Percentiles rank a stretch among this genome's conserved stretches.
Evolutionary conservation across 768 basidiomycete species (phyloP).

Genomic region (Polyporus arcularius): DNA sequence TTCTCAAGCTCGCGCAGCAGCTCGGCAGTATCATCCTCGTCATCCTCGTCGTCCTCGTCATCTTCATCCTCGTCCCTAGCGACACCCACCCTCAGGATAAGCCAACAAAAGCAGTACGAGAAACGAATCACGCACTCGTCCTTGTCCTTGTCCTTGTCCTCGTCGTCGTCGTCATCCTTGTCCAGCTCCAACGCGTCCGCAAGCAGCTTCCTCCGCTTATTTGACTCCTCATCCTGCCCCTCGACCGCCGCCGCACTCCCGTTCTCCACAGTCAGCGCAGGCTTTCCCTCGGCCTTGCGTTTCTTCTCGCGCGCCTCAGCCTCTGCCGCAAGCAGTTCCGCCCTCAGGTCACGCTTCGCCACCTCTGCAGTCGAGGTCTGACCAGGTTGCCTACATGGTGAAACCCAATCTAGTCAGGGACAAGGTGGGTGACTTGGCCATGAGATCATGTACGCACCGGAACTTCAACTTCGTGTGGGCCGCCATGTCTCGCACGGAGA

Average conservation of each 20-base stretch:
- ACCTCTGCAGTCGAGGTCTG: slow-evolving; percentile 84
- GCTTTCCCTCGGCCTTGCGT: slow-evolving; percentile 81
- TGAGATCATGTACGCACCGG: slow-evolving; percentile 53
- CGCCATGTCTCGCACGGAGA: slow-evolving; percentile 92
- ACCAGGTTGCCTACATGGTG: slow-evolving; percentile 73
- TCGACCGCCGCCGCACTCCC: slow-evolving; percentile 40
- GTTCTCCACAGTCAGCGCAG: slow-evolving; percentile 38
- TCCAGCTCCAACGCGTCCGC: slow-evolving; percentile 88
- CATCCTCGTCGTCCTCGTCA: slow-evolving; percentile 50
- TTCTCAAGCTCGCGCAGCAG: slow-evolving; percentile 96
- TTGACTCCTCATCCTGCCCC: slow-evolving; percentile 63
- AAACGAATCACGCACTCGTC: slow-evolving; percentile 41
- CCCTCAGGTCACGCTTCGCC: slow-evolving; percentile 73
- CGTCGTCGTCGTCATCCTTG: slow-evolving; percentile 84
- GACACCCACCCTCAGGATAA: not conserved
- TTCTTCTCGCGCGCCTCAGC: slow-evolving; percentile 88
- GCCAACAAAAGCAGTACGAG: not conserved
- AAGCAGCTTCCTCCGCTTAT: slow-evolving; percentile 84
- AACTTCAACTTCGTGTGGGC: slow-evolving; percentile 98
- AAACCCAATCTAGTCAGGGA: not conserved
- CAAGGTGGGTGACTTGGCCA: not conserved
- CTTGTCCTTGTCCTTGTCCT: slow-evolving; percentile 41
- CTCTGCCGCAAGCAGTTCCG: slow-evolving; percentile 84
- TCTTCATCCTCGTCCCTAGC: slow-evolving; percentile 43
- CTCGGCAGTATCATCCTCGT: slow-evolving; percentile 93